These are phyloP conservation scores for Benincasa hispida DNA, from an alignment of 306 rosid species.

Conservation along the genomic window DNA sequence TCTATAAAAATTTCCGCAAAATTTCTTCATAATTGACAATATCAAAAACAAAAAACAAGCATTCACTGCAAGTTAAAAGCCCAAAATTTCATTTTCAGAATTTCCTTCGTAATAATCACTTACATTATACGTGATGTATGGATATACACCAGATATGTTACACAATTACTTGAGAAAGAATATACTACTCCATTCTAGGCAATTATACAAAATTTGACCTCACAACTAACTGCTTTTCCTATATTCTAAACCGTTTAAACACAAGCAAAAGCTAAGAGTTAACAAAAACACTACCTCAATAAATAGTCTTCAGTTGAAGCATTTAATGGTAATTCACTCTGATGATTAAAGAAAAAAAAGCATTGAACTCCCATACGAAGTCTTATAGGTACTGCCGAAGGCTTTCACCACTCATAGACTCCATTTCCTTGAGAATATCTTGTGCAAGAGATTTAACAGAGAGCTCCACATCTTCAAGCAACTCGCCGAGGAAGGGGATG, in stretches of 20 bases:
- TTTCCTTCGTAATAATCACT: not conserved
- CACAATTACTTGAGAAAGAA: not conserved
- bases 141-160: not conserved
- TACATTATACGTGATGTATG: not conserved
- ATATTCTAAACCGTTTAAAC: not conserved
- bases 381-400: conserved; percentile 49
- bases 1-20: too few relatives aligned
- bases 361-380: not conserved
- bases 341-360: not conserved
- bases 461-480: conserved; percentile 82
- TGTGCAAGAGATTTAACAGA: conserved; percentile 79
- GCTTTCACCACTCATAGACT: conserved; percentile 65
- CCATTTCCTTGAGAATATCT: conserved; percentile 69
- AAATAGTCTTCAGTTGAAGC: not conserved
- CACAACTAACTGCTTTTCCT: not conserved
- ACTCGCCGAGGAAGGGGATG: conserved; percentile 80
- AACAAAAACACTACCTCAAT: not conserved
- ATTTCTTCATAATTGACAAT: not conserved
- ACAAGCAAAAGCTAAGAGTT: not conserved
- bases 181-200: not conserved
- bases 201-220: conserved; percentile 1
- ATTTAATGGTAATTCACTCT: not conserved
- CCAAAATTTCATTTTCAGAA: too few relatives aligned
- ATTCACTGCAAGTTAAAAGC: too few relatives aligned
- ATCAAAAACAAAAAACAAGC: not conserved